Conservation (phyloP, 2,329 filamentous ascomycete genomes). For the Xylaria sp. region DNA sequence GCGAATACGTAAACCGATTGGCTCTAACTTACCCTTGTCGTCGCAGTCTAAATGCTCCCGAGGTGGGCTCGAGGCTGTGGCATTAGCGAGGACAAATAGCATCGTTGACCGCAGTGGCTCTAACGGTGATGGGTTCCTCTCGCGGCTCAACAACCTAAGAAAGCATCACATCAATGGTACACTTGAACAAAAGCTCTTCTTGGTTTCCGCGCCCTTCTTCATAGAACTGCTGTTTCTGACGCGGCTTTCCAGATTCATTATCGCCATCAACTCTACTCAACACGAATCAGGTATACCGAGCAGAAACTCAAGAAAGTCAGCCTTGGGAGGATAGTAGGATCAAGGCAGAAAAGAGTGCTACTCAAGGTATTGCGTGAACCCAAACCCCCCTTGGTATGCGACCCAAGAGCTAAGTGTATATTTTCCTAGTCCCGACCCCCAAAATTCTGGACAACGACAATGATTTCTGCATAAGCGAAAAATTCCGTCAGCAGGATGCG, state of each 20-base stretch:
- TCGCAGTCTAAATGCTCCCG: conserved; percentile 49
- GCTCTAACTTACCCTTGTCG: conserved; percentile 27
- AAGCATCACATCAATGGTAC: conserved; percentile 30
- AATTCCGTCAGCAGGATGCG: conserved; percentile 38
- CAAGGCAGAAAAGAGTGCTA: not conserved
- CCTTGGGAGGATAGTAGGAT: not conserved
- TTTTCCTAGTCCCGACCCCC: conserved; percentile 28
- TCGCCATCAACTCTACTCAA: not conserved
- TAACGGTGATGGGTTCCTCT: conserved; percentile 48
- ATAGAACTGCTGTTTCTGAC: not conserved
- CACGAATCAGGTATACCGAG: not conserved
- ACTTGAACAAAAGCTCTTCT: not conserved
- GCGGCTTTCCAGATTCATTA: not conserved
- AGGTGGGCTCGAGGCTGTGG: conserved; percentile 57
- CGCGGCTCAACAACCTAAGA: conserved; percentile 46
- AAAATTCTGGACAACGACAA: conserved; percentile 43
- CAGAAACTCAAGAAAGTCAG: not conserved
- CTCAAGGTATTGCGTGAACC: conserved; percentile 12
- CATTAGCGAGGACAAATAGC: conserved; percentile 55
- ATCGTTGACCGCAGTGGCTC: conserved; percentile 52
- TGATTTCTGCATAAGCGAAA: conserved; percentile 45
- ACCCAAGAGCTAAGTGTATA: conserved; percentile 11
- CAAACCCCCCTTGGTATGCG: not conserved
- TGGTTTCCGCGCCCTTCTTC: not conserved
- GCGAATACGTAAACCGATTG: not conserved